Base-by-base conservation (phyloP, 2,329 filamentous ascomycete genomes). In the Phaeosphaeriaceae sp. region DNA sequence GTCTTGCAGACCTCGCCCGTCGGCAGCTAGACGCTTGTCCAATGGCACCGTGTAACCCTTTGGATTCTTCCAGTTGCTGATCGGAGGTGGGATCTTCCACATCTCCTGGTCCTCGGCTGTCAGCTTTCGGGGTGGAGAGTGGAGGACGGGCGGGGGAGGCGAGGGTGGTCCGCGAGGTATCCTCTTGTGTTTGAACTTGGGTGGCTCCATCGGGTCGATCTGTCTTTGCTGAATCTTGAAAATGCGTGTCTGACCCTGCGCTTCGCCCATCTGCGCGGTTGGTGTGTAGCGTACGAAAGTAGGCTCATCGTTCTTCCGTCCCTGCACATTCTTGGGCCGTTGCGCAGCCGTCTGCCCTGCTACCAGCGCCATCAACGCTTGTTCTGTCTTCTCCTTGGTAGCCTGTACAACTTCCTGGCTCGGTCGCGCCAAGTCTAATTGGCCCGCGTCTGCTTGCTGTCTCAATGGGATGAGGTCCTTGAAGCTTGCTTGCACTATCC, bases 21-120 rank as follows among this genome's bases (percentile, higher is more conserved):
- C 94, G 9, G 95, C 94, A 19, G 95, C 95, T 67, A 99, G 81
- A 74, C 95, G 89, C 82, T 99, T 99, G 77, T 99, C 95, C 51
- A 99, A 79, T 0, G 95, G 92, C 1, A 99, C 92, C 0, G 95
- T 99, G 74, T 97, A 99, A 70, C 95, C 95, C 81, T 98, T 98
- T 1, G 94, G 92, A 77, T 99, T 99, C 86, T 99, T 99, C 95
- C 95, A 99, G 78, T 98, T 98, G 20, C 92, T 96, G 1, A 99
- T 89, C 0, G 94, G 91, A 2, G 94, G 93, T 0, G 89, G 89
- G 31, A 92, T 97, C 72, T 89, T 93, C 95, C 95, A 99, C 58
- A 91, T 92, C 77, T 98, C 95, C 78, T 98, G 94, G 69, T 99
- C 95, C 76, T 97, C 93, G 6, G 94, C 95, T 1, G 95, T 99